Evolutionary conservation across 2,329 filamentous ascomycete species (phyloP), one percentile per base, ranked within the genome.

Genomic region (Madurella mycetomatis): DNA sequence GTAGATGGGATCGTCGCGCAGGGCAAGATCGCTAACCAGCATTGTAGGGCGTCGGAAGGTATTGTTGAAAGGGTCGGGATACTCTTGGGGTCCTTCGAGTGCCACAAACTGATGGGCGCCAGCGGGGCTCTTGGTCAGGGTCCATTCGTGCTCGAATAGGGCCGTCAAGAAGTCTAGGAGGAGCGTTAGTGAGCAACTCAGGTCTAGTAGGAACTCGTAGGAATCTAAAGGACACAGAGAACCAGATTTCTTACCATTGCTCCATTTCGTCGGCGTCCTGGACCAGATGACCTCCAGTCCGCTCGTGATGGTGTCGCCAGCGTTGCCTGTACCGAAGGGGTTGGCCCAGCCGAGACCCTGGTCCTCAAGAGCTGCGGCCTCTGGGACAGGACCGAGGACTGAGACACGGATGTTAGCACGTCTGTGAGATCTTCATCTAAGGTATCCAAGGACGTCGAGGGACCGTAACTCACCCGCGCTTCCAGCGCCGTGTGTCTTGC

Each of bases 221-320:
- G n/a, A 25, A 25, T n/a, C n/a, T n/a, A 25, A 25, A 25, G 25
- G 25, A 4, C 25, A 25, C 25, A 25, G 7, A 25, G 3, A 7
- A 25, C 7, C 4, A 25, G 25, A 25, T 25, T 25, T 7, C 34
- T 4, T 37, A 37, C 34, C 34, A 74, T 87, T 86, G 77, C 80
- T 87, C 86, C 86, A 92, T 75, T 88, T 83, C 61, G 80, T 84
- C 1, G 88, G 88, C 17, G 85, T 88, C 69, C 78, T 83, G 64
- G 87, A 89, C 88, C 88, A 92, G 68, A 78, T 88, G 44, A 92
- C 88, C 71, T 92, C 88, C 2, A 92, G 77, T 49, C 88, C 88
- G 62, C 80, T 85, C 60, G 87, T 91, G 73, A 88, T 89, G 69
- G 86, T 79, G 67, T 91, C 77, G 30, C 80, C 74, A n/a, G 85